Base-by-base conservation (phyloP, 2,329 filamentous ascomycete genomes). In the Neopestalotiopsis rosae region DNA sequence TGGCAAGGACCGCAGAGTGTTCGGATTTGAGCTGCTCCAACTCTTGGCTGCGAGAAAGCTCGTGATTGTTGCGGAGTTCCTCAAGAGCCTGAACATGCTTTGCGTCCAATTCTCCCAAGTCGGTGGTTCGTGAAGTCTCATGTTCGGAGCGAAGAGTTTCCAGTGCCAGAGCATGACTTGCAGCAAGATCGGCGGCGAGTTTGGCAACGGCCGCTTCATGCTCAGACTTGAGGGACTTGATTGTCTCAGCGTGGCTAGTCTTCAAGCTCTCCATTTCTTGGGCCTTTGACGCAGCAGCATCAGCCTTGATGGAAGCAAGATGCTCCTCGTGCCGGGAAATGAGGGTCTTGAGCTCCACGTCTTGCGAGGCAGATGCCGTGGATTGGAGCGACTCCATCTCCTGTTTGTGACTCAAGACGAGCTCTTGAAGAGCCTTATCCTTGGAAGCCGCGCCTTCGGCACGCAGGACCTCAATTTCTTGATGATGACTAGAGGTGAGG, bases 41-140 rank as follows among this genome's bases (percentile, higher is more conserved):
- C 66, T 77, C 70, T 49, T 71, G 67, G 58, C 56, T 40, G 20
- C 66, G 64, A 24, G 67, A 67, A 62, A 63, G 28, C 49, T 65
- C 73, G 38, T 77, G 73, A 5, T 75, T 71, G 12, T 9, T 42
- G 65, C 71, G 76, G 28, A 77, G 56, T n/a, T 64, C 45, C n/a
- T 73, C 71, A 10, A 76, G 63, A 24, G 68, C 65, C 30, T 62
- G 66, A 12, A 65, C 61, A 67, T 76, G 75, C 38, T 68, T 71
- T 52, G 70, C 67, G 17, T 59, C 42, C 20, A 76, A 64, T 6
- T 66, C 67, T 4, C 69, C 69, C 28, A 76, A 28, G 38, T 74
- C 74, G 13, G 49, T 68, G 9, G 70, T 68, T 65, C 72, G 73
- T 5, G 70, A 58, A 34, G 71, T 61, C 34, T 74, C 71, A 40